Conservation (phyloP, 371 early-diverging fungal genomes). For the Apophysomyces trapeziformis region DNA sequence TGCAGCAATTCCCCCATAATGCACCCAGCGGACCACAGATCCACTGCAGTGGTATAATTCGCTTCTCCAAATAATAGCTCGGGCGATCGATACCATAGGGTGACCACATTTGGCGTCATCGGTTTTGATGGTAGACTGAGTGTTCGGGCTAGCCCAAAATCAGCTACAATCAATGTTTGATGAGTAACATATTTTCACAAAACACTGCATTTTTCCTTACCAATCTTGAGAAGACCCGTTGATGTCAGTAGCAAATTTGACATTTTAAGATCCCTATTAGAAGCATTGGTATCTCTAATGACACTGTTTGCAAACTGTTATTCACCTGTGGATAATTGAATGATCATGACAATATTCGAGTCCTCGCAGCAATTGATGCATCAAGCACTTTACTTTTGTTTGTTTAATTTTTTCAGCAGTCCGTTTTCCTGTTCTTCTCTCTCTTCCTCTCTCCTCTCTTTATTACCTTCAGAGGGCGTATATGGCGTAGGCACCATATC, state of each 20-base stretch:
- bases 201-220: slow-evolving; percentile 32
- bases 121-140: slow-evolving; percentile 67
- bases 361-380: slow-evolving; percentile 79
- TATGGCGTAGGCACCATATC: slow-evolving; percentile 66
- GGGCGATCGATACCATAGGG: slow-evolving; percentile 96
- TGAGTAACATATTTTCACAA: slow-evolving; percentile 4
- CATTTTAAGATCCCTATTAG: slow-evolving; percentile 79
- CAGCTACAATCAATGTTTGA: slow-evolving; percentile 44
- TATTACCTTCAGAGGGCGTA: slow-evolving; percentile 61
- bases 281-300: background rate
- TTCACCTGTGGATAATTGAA: slow-evolving; percentile 76
- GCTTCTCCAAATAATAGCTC: slow-evolving; percentile 85
- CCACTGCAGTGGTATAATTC: slow-evolving; percentile 83
- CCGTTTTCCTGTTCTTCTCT: background rate
- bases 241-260: slow-evolving; percentile 81
- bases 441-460: background rate
- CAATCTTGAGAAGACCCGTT: slow-evolving; percentile 80
- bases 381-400: slow-evolving; percentile 75
- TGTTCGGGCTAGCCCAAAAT: slow-evolving; percentile 89
- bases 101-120: slow-evolving; percentile 94
- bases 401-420: background rate
- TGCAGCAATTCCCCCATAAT: slow-evolving; percentile 83
- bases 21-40: slow-evolving; percentile 94
- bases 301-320: background rate
- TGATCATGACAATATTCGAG: slow-evolving; percentile 79